Conservation (phyloP, 2,329 filamentous ascomycete species). For the Xylariaceae sp. region DNA sequence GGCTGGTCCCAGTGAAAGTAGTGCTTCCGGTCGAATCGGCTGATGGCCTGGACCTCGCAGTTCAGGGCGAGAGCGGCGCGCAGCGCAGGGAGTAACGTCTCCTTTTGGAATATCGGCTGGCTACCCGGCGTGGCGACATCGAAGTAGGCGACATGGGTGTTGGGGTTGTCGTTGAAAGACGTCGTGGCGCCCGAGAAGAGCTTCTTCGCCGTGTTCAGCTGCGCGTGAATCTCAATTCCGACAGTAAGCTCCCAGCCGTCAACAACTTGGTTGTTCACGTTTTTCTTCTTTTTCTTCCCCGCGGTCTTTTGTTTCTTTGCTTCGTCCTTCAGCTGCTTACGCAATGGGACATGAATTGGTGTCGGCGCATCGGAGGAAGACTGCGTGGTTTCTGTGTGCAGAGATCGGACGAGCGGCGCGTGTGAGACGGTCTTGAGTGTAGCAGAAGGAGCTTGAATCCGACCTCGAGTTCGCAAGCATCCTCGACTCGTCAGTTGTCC, state of each 20-base stretch:
- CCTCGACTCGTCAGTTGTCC: conserved; percentile 52
- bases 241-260: conserved; percentile 90
- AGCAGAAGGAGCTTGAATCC: conserved; percentile 5
- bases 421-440: conserved; percentile 2
- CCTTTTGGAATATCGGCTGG: conserved; percentile 84
- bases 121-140: conserved; percentile 89
- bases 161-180: conserved; percentile 72
- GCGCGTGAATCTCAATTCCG: conserved; percentile 96
- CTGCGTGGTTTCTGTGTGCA: conserved; percentile 43
- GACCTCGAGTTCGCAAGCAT: conserved; percentile 45
- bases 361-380: conserved; percentile 31
- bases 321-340: conserved; percentile 76
- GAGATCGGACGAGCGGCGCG: conserved; percentile 28
- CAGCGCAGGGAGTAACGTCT: conserved; percentile 85
- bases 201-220: conserved; percentile 87
- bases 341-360: conserved; percentile 57
- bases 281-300: conserved; percentile 54
- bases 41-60: conserved; percentile 77
- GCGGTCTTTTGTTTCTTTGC: conserved; percentile 57
- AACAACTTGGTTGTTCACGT: conserved; percentile 57
- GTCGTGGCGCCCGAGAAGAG: conserved; percentile 82
- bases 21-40: conserved; percentile 93
- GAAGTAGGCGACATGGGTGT: conserved; percentile 87
- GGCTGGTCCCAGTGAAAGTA: conserved; percentile 99
- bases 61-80: conserved; percentile 85